Conservation (phyloP, 1,284 basidiomycete genomes). For the Naganishia sp. region DNA sequence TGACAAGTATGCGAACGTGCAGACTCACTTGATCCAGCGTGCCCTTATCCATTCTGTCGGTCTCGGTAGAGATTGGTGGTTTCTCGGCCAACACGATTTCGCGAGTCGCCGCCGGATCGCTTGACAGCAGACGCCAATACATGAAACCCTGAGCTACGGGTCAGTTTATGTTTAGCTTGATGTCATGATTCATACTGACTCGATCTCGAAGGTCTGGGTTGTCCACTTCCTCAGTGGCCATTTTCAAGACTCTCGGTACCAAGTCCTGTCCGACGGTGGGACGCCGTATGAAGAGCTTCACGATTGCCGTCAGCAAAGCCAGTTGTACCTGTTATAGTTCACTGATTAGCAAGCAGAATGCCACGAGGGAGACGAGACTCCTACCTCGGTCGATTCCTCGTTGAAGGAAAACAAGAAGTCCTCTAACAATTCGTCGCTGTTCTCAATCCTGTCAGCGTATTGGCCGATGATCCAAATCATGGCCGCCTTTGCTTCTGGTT, state of each 20-base stretch:
- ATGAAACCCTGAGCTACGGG: slow-evolving; percentile 68
- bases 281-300: slow-evolving; percentile 93
- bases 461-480: slow-evolving; percentile 99
- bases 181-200: slow-evolving; percentile 38
- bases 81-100: slow-evolving; percentile 93
- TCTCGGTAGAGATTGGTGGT: slow-evolving; percentile 95
- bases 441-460: slow-evolving; percentile 95
- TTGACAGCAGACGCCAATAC: slow-evolving; percentile 97
- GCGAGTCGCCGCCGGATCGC: slow-evolving; percentile 84
- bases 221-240: slow-evolving; percentile 95
- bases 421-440: slow-evolving; percentile 86
- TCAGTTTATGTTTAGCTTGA: not conserved
- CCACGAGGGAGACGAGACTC: slow-evolving; percentile 35
- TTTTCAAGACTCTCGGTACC: slow-evolving; percentile 85
- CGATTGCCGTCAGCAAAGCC: slow-evolving; percentile 91
- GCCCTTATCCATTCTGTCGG: slow-evolving; percentile 93
- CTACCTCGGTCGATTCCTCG: slow-evolving; percentile 86
- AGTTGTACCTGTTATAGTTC: slow-evolving; percentile 72
- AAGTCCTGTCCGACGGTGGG: slow-evolving; percentile 87
- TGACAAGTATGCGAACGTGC: too few relatives aligned
- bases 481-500: slow-evolving; percentile 96
- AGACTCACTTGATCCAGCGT: slow-evolving; percentile 77
- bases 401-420: slow-evolving; percentile 89
- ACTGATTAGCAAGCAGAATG: slow-evolving; percentile 14
- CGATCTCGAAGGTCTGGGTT: slow-evolving; percentile 91